Percentiles rank a stretch among this genome's conserved stretches.
Conservation (phyloP, 2,329 filamentous ascomycete genomes). For the Domatiomyces catenatus region DNA sequence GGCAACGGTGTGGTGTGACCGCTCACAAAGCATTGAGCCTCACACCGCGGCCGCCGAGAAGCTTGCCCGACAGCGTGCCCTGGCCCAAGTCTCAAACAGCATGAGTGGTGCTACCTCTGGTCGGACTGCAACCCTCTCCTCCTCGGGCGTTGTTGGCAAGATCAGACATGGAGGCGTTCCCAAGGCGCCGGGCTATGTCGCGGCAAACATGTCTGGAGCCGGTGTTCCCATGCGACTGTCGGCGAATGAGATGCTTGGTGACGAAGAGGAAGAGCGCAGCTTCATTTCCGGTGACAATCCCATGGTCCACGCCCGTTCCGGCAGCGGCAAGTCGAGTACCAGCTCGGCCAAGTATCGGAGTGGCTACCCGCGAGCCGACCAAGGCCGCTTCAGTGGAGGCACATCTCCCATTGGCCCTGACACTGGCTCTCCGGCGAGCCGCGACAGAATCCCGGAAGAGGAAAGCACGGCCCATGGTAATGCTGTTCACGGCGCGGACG, state of each 20-base stretch:
- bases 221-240: slow-evolving; percentile 83
- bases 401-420: slow-evolving; percentile 36
- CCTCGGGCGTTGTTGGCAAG: slow-evolving; percentile 47
- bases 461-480: slow-evolving; percentile 24
- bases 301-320: slow-evolving; percentile 36
- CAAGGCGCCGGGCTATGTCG: slow-evolving; percentile 62
- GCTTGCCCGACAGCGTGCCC: slow-evolving; percentile 73
- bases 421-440: slow-evolving; percentile 11
- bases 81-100: slow-evolving; percentile 59
- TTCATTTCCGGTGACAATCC: slow-evolving; percentile 19
- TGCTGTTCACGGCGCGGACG: slow-evolving; percentile 21
- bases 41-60: slow-evolving; percentile 67
- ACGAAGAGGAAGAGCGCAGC: slow-evolving; percentile 53
- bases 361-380: slow-evolving; percentile 28
- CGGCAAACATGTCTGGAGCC: slow-evolving; percentile 57
- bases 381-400: slow-evolving; percentile 27
- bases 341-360: slow-evolving; percentile 32
- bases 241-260: slow-evolving; percentile 87
- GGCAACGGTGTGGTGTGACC: slow-evolving; percentile 95
- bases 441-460: slow-evolving; percentile 27
- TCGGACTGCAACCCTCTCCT: slow-evolving; percentile 49
- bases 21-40: slow-evolving; percentile 81
- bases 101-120: slow-evolving; percentile 29
- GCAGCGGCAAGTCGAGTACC: slow-evolving; percentile 44
- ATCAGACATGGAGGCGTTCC: slow-evolving; percentile 76